Evolutionary conservation across 106 monocot species (phyloP).

Genomic region (Dendrobium chrysotoxum): DNA sequence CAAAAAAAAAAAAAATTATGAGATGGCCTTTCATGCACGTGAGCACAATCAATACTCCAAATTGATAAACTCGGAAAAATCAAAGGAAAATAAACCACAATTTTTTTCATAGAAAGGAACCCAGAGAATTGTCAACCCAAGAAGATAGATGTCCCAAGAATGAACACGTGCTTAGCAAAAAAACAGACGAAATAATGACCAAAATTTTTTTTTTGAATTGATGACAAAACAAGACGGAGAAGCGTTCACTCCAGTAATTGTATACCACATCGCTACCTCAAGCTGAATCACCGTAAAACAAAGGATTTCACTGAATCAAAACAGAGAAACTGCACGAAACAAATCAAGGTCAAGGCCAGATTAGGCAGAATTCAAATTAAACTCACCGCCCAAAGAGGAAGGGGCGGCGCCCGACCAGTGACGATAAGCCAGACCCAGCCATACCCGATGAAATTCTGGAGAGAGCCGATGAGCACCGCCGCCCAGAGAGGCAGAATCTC

Average conservation of each 20-base stretch:
- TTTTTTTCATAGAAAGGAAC: no score
- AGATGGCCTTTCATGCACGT: no score
- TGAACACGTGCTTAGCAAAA: background rate
- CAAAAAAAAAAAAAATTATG: no score
- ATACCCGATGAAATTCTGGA: conserved; percentile 79
- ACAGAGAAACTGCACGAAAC: background rate
- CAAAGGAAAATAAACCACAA: no score
- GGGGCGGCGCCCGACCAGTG: conserved; percentile 24
- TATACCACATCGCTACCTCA: background rate
- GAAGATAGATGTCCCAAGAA: no score
- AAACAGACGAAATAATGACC: background rate
- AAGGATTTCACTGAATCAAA: background rate
- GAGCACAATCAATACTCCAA: no score
- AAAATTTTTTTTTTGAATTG: no score
- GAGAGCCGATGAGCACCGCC: conserved; percentile 50
- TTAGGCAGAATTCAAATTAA: background rate
- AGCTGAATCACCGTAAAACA: background rate
- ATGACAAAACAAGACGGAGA: background rate
- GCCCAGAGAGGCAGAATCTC: conserved; percentile 71
- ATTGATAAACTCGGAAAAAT: no score
- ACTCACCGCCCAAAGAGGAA: conserved; percentile 90
- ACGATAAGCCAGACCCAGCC: conserved; percentile 83
- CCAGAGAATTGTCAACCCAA: no score
- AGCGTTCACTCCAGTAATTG: background rate
- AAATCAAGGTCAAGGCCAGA: background rate